Conservation (phyloP, 176 grass and related monocot genomes). For the Saccharum spontaneum region DNA sequence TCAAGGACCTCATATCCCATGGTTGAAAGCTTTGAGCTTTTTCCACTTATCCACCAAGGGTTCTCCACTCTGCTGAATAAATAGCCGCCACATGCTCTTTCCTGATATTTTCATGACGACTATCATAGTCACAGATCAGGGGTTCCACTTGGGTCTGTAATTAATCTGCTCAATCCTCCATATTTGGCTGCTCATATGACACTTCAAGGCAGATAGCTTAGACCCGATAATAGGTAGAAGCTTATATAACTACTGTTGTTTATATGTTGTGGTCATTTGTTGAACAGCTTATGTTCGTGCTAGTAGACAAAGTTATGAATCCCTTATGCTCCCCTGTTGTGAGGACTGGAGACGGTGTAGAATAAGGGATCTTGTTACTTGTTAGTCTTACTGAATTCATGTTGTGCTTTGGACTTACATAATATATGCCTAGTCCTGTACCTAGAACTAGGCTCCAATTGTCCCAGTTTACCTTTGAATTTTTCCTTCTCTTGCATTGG, state of each 20-base stretch:
- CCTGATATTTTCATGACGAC: not conserved
- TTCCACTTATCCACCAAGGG: not conserved
- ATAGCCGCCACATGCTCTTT: not conserved
- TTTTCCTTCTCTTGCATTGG: not conserved
- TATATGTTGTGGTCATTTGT: not conserved
- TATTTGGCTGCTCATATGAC: not conserved
- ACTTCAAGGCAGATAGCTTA: not conserved
- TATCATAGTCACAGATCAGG: not conserved
- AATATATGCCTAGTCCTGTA: not conserved
- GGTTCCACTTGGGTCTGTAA: not conserved
- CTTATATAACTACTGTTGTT: slow-evolving; percentile 19
- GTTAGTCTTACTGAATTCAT: slow-evolving; percentile 2
- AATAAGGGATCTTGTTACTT: not conserved
- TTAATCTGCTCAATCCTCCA: not conserved
- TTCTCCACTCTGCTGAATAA: slow-evolving; percentile 25
- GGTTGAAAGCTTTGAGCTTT: slow-evolving; percentile 13
- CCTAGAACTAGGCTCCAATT: not conserved
- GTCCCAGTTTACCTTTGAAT: not conserved
- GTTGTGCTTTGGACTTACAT: not conserved
- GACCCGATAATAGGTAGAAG: not conserved
- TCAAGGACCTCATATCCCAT: not conserved
- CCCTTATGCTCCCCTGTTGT: slow-evolving; percentile 14
- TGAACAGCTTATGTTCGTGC: not conserved
- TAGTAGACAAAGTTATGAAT: not conserved
- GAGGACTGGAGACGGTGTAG: not conserved